phyloP scores from a whole-genome alignment of 192 early-diverging fungal genomes.

The Coemansia sp. region DNA sequence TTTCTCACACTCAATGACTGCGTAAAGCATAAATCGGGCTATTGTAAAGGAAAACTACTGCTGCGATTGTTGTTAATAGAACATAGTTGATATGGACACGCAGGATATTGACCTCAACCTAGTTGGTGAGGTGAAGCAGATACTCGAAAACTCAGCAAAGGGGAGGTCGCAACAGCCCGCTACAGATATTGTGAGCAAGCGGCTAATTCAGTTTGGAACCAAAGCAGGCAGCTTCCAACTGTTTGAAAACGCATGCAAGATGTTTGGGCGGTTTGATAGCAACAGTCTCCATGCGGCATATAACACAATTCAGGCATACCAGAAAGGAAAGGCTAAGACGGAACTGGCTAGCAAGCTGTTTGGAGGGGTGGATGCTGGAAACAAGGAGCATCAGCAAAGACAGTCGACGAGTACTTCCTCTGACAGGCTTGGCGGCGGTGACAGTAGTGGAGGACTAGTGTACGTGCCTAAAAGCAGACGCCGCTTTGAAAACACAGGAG shows the following conservation, averaged over 20 bases:
- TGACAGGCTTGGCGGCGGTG: too few relatives aligned
- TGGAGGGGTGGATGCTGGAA: constrained; percentile 3
- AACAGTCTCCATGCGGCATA: constrained; percentile 26
- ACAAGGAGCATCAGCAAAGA: neutral
- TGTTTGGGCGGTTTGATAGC: constrained; percentile 51
- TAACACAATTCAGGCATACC: constrained; percentile 14
- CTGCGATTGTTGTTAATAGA: neutral
- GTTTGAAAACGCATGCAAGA: constrained; percentile 45
- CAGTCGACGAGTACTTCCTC: too few relatives aligned
- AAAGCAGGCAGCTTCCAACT: constrained; percentile 16
- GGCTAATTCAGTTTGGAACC: constrained; percentile 39
- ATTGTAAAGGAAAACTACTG: neutral
- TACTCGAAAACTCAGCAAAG: constrained; percentile 21
- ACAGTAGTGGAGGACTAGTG: constrained; percentile 26
- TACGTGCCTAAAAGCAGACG: constrained; percentile 40
- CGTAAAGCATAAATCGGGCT: too few relatives aligned
- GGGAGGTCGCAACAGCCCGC: constrained; percentile 16
- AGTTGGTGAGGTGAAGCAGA: constrained; percentile 18
- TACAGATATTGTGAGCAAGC: constrained; percentile 29
- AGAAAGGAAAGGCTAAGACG: neutral
- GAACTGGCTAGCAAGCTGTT: constrained; percentile 15
- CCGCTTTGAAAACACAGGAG: neutral
- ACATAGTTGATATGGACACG: constrained; percentile 27
- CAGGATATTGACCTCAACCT: constrained; percentile 22
- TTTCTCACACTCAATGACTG: neutral